These are phyloP conservation scores for Backusella westeae DNA, from an alignment of 192 early-diverging fungal species.

Conservation along the genomic window DNA sequence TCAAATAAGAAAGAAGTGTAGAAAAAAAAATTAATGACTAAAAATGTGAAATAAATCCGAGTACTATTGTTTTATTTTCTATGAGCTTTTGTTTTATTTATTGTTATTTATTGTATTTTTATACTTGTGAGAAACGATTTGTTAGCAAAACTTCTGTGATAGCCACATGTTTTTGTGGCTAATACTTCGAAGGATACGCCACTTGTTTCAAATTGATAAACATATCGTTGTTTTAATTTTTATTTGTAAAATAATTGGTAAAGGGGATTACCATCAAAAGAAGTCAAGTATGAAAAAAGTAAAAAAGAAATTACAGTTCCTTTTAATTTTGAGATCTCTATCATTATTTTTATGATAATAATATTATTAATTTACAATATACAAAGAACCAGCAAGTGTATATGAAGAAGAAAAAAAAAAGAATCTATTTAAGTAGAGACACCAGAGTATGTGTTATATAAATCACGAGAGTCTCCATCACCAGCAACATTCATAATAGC, in stretches of 20 bases:
- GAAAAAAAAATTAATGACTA: neutral
- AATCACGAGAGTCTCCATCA: neutral
- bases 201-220: slow-evolving; percentile 5
- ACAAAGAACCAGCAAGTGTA: neutral
- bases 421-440: neutral
- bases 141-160: neutral
- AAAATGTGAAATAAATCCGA: neutral
- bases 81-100: too few species aligned
- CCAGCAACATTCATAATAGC: neutral
- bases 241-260: neutral
- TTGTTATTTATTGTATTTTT: neutral
- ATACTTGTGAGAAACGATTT: neutral
- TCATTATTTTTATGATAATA: neutral
- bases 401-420: neutral
- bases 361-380: neutral
- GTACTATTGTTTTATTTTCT: neutral
- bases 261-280: neutral
- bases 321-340: neutral
- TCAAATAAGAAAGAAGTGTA: neutral
- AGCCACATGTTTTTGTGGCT: neutral
- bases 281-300: too few species aligned
- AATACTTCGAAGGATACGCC: neutral
- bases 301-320: too few species aligned
- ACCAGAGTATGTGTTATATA: neutral
- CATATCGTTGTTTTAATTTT: neutral